Evolutionary conservation across 345 rosid species (phyloP), one percentile per base, ranked within the genome.

Genomic region (Luvunga scandens): DNA sequence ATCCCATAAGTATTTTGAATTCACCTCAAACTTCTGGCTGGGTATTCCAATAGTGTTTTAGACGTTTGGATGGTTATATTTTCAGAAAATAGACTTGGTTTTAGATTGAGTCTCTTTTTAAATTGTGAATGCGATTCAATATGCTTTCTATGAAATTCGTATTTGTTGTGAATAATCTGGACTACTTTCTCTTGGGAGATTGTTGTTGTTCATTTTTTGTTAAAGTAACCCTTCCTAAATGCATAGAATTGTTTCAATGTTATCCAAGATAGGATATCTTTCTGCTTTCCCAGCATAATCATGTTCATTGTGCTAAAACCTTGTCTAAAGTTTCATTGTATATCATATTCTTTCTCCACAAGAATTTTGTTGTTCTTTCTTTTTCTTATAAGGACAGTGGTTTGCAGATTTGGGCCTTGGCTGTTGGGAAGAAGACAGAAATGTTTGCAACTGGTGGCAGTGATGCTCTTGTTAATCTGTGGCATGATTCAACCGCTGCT

Each of bases 401-500:
- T 59, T 81, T 82, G 73, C 84, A 96, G 98, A 87, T 92, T 71
- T 96, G 99, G 98, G 97, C 98, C 73, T 87, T 96, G 89, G 94
- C 98, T 71, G 86, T 96, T 24, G 98, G 99, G 72, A 96, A 87
- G 85, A 91, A 90, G 85, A 92, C 97, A 31, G 97, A 94, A 88
- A 88, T 88, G 88, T 80, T 93, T 81, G 97, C 97, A 72, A 92
- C 98, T 38, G 99, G 99, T 69, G 99, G 99, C 59, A 77, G 94
- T 75, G 99, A 93, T 83, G 94, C 94, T 66, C 86, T 88, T 57
- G 85, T 95, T 81, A 95, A 95, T 83, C 80, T 95, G 71, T 93
- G 97, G 97, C 77, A 90, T 83, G 99, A 96, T 83, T 92, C 99
- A 73, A 94, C 99, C 62, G 86, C 91, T 79, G 77, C 84, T 59